A percentile compares a stretch with the other conserved stretches of the same genome.
Evolutionary conservation across 2,329 filamentous ascomycete genomes (phyloP).

Genomic region (Elsinoe perseae): DNA sequence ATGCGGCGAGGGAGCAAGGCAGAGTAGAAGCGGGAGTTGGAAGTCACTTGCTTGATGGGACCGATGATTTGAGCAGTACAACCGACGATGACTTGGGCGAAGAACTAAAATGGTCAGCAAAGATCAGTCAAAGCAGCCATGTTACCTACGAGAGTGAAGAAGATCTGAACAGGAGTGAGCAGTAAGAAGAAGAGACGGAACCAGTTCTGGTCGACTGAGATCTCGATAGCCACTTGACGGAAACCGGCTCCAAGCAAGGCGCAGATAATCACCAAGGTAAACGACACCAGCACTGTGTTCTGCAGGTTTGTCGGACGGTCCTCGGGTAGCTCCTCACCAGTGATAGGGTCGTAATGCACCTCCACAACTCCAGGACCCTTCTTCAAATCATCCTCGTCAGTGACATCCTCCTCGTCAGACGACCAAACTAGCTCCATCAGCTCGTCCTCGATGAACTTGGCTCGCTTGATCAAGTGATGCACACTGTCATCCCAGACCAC

Average conservation of each 20-base stretch:
- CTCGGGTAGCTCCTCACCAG: slow-evolving; percentile 57
- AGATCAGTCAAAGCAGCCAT: not conserved
- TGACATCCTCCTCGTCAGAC: slow-evolving; percentile 46
- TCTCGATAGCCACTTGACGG: slow-evolving; percentile 61
- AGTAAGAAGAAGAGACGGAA: slow-evolving; percentile 57
- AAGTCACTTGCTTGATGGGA: slow-evolving; percentile 61
- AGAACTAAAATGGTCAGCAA: slow-evolving; percentile 45
- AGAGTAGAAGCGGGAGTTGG: slow-evolving; percentile 78
- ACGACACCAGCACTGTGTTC: slow-evolving; percentile 60
- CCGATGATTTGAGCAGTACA: slow-evolving; percentile 69
- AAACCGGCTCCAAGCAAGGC: slow-evolving; percentile 62
- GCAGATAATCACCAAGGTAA: slow-evolving; percentile 59
- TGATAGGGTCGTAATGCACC: slow-evolving; percentile 62
- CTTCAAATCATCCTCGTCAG: slow-evolving; percentile 48
- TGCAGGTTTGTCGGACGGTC: slow-evolving; percentile 59
- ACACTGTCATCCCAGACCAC: slow-evolving; percentile 80
- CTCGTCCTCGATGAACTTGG: slow-evolving; percentile 65
- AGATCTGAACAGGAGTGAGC: slow-evolving; percentile 63
- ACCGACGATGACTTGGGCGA: slow-evolving; percentile 68
- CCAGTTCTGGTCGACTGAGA: slow-evolving; percentile 56
- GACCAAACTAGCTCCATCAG: slow-evolving; percentile 73
- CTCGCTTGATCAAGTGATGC: slow-evolving; percentile 59
- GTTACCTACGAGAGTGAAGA: slow-evolving; percentile 59
- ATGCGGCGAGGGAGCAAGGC: slow-evolving; percentile 60
- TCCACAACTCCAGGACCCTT: slow-evolving; percentile 41